A percentile compares a stretch with the other conserved stretches of the same genome.
phyloP scores from a whole-genome alignment of 2,329 filamentous ascomycete species.

The Calonectria pauciramosa region DNA sequence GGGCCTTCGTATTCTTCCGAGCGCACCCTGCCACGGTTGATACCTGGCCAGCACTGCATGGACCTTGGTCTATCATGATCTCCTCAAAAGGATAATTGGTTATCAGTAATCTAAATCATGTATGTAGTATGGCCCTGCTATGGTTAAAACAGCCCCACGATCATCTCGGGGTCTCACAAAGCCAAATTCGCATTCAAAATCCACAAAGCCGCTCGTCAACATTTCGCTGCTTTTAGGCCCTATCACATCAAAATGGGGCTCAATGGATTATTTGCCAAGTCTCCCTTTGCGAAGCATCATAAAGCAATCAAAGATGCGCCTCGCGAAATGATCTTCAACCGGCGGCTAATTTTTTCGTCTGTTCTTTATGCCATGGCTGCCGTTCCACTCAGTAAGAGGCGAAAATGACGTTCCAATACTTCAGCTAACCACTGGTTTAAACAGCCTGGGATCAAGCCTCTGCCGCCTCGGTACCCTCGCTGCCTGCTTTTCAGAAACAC shows the following conservation, averaged over 20 bases:
- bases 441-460: constrained; percentile 41
- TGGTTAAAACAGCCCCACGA: neutral
- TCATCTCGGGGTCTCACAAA: neutral
- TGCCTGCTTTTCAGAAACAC: constrained; percentile 52
- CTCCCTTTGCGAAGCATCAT: constrained; percentile 12
- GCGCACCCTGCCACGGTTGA: neutral
- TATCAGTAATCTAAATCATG: neutral
- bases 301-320: constrained; percentile 8
- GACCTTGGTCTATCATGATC: neutral
- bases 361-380: constrained; percentile 9
- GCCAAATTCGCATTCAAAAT: neutral
- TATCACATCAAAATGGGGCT: neutral
- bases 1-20: neutral
- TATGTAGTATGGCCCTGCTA: neutral
- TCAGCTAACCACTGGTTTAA: neutral
- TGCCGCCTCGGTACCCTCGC: constrained; percentile 46
- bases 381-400: neutral
- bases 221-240: neutral
- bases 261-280: neutral
- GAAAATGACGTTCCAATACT: no score
- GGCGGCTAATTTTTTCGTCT: neutral
- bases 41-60: neutral
- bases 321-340: constrained; percentile 7
- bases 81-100: neutral
- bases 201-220: neutral